Conservation (phyloP, 2,329 filamentous ascomycete species). For the Cadophora sp. region DNA sequence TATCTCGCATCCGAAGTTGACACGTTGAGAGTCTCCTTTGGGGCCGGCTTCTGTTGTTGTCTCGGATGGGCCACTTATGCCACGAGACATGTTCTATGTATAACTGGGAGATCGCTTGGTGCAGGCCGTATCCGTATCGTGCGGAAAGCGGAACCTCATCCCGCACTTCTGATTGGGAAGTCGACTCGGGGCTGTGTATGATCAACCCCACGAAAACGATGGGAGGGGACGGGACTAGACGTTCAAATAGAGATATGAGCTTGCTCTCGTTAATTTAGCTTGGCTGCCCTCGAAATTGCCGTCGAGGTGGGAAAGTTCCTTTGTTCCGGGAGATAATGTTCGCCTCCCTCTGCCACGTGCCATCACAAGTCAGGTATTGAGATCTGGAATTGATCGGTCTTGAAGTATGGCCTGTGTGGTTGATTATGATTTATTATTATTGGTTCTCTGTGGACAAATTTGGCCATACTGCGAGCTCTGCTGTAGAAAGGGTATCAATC, state of each 20-base stretch:
- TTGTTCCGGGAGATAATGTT: not conserved
- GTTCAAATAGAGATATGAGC: slow-evolving; percentile 9
- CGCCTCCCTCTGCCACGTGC: not conserved
- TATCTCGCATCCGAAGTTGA: not conserved
- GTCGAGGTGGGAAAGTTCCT: not conserved
- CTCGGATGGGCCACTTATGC: not conserved
- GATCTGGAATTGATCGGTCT: too few species aligned
- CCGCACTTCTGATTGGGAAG: not conserved
- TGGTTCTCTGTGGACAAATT: too few species aligned
- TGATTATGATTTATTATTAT: too few species aligned
- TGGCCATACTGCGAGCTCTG: too few species aligned
- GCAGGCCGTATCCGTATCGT: slow-evolving; percentile 10
- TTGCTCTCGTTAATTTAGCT: not conserved
- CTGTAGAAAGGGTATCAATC: too few species aligned
- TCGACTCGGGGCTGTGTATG: slow-evolving; percentile 7
- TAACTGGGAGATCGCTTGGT: not conserved
- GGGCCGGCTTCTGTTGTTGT: not conserved
- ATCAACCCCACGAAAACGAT: not conserved
- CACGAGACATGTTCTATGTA: not conserved
- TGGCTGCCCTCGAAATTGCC: not conserved
- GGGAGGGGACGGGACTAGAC: not conserved
- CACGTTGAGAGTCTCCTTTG: not conserved
- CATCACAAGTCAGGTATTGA: too few species aligned
- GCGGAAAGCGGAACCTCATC: not conserved
- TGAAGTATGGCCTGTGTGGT: not conserved